Evolutionary conservation across 495 filamentous ascomycete genomes (phyloP).

Genomic region (Amorphotheca resinae): DNA sequence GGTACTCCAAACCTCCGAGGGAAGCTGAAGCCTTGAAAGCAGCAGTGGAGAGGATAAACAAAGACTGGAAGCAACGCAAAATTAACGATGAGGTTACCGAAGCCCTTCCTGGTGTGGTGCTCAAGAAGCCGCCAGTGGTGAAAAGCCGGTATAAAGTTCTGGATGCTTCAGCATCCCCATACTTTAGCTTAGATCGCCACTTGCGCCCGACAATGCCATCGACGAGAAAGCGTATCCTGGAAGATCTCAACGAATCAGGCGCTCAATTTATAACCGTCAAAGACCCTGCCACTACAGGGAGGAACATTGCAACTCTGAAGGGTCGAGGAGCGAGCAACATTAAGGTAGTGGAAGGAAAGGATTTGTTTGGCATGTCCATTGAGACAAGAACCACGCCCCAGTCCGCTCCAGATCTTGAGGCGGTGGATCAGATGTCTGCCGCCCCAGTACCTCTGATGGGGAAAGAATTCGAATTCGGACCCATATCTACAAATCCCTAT

Average conservation of each 20-base stretch:
- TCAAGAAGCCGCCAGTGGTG: background rate
- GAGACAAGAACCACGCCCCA: too few relatives aligned
- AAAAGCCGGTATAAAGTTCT: constrained; percentile 10
- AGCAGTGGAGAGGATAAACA: constrained; percentile 33
- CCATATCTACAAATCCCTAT: too few relatives aligned
- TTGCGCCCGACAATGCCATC: constrained; percentile 6
- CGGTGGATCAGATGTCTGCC: too few relatives aligned
- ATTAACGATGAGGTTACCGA: constrained; percentile 8
- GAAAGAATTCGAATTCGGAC: too few relatives aligned
- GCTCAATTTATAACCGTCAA: constrained; percentile 5
- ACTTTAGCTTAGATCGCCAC: constrained; percentile 14
- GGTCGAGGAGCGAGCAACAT: background rate
- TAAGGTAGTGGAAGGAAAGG: constrained; percentile 2
- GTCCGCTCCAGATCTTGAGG: too few relatives aligned
- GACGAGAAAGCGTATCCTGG: constrained; percentile 5
- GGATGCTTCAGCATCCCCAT: constrained; percentile 13
- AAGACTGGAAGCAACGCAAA: constrained; percentile 30
- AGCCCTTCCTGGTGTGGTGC: background rate
- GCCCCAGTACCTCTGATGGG: too few relatives aligned
- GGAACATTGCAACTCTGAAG: background rate
- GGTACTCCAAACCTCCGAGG: constrained; percentile 40
- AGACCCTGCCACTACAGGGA: background rate
- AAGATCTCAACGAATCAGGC: constrained; percentile 8
- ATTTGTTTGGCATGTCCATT: constrained; percentile 8
- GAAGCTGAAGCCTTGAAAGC: constrained; percentile 29